phyloP scores from a whole-genome alignment of 495 filamentous ascomycete species.

The Penicillium subrubescens region DNA sequence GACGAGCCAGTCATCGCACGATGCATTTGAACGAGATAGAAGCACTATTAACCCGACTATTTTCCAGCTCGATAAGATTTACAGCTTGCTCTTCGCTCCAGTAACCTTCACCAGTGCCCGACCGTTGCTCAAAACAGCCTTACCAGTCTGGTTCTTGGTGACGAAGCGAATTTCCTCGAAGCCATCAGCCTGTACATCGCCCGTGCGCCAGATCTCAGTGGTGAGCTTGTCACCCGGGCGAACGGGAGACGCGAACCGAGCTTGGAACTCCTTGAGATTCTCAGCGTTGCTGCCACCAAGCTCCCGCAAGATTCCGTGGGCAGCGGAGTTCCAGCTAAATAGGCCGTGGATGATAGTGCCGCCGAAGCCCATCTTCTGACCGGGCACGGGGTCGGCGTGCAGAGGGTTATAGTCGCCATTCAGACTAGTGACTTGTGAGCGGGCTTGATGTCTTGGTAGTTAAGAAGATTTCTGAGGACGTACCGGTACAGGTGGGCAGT shows the following conservation, averaged over 20 bases:
- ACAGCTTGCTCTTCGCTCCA: slow-evolving; percentile 66
- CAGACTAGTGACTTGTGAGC: slow-evolving; percentile 42
- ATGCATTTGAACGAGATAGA: not conserved
- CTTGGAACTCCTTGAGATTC: slow-evolving; percentile 84
- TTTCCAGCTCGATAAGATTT: slow-evolving; percentile 7
- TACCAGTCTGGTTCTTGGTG: slow-evolving; percentile 67
- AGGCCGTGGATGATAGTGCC: slow-evolving; percentile 88
- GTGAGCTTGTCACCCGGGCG: slow-evolving; percentile 63
- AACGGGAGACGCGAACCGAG: slow-evolving; percentile 82
- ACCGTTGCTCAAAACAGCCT: slow-evolving; percentile 82
- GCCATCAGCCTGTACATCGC: slow-evolving; percentile 58
- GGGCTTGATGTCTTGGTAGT: not conserved
- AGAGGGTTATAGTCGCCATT: slow-evolving; percentile 94
- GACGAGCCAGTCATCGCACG: not conserved
- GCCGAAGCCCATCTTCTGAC: slow-evolving; percentile 85
- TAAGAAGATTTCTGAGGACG: not conserved
- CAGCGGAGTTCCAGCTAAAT: slow-evolving; percentile 79
- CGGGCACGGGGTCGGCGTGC: slow-evolving; percentile 81
- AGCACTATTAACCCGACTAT: not conserved
- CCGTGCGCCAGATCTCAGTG: slow-evolving; percentile 53
- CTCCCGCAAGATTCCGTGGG: slow-evolving; percentile 71
- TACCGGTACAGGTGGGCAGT: slow-evolving; percentile 74
- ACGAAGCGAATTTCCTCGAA: slow-evolving; percentile 83
- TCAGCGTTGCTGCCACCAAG: slow-evolving; percentile 75
- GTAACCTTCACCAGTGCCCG: slow-evolving; percentile 72